phyloP scores from a whole-genome alignment of 2,329 filamentous ascomycete species.

The Fusarium nanum region DNA sequence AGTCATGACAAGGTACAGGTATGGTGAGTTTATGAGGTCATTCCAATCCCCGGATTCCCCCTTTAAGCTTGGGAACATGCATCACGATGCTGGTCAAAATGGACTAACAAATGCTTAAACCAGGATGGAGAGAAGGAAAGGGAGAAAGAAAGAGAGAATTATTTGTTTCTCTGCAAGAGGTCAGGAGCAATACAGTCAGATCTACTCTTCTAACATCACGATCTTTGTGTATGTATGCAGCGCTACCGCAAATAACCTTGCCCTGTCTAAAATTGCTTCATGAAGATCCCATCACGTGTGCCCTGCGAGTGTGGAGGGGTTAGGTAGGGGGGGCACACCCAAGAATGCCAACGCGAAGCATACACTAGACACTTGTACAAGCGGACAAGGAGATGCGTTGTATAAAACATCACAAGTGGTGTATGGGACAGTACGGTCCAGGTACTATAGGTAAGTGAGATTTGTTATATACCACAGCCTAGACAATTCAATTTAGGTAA shows the following conservation, averaged over 20 bases:
- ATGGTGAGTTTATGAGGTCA: slow-evolving; percentile 36
- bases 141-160: not conserved
- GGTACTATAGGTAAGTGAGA: not conserved
- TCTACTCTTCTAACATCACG: slow-evolving; percentile 3
- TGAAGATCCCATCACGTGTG: slow-evolving; percentile 47
- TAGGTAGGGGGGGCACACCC: slow-evolving; percentile 21
- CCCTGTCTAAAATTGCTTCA: slow-evolving; percentile 37
- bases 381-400: not conserved
- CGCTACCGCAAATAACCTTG: slow-evolving; percentile 33
- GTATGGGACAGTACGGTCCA: not conserved
- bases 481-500: not conserved
- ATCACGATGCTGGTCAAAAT: slow-evolving; percentile 11
- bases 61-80: slow-evolving; percentile 12
- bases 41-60: slow-evolving; percentile 37
- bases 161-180: not conserved
- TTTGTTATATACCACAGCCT: not conserved
- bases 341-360: slow-evolving; percentile 19
- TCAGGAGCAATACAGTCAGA: slow-evolving; percentile 19
- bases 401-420: not conserved
- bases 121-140: not conserved
- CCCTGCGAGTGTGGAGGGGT: slow-evolving; percentile 31
- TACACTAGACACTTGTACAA: slow-evolving; percentile 12
- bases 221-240: not conserved
- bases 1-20: not conserved
- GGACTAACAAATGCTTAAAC: not conserved